phyloP scores from a whole-genome alignment of 2,329 filamentous ascomycete species.

The Hymenoscyphus fraxineus region DNA sequence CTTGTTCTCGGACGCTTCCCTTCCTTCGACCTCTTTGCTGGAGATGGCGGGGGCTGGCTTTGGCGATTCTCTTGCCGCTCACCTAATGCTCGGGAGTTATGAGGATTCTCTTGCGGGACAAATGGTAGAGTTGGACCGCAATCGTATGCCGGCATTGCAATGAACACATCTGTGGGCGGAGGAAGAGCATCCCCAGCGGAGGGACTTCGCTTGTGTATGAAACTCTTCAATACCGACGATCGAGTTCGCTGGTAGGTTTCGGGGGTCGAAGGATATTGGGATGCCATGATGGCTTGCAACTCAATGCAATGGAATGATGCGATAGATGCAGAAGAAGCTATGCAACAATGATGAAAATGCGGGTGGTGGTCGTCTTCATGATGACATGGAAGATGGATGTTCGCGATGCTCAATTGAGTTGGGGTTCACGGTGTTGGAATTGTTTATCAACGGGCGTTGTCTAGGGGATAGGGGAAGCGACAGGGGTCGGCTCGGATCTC shows the following conservation, averaged over 20 bases:
- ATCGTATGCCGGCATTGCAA: constrained; percentile 24
- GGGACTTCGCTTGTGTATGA: constrained; percentile 34
- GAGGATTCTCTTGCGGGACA: constrained; percentile 37
- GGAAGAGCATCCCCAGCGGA: constrained; percentile 30
- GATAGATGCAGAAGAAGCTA: constrained; percentile 10
- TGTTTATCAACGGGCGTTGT: too few relatives aligned
- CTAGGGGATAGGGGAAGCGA: too few relatives aligned
- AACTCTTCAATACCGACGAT: constrained; percentile 34
- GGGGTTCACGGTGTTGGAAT: not conserved
- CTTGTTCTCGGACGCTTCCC: constrained; percentile 30
- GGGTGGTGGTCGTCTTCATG: constrained; percentile 14
- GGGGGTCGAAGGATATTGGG: constrained; percentile 22
- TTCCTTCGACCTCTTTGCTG: constrained; percentile 40
- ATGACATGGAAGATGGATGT: constrained; percentile 17
- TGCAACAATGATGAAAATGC: constrained; percentile 19
- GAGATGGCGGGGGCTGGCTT: constrained; percentile 37
- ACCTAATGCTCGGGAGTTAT: constrained; percentile 45
- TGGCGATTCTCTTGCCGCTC: constrained; percentile 55
- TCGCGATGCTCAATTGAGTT: constrained; percentile 5
- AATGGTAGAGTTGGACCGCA: constrained; percentile 30
- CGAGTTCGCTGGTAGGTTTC: constrained; percentile 30
- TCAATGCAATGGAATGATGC: constrained; percentile 11
- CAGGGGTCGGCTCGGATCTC: too few relatives aligned
- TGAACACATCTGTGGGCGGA: constrained; percentile 21
- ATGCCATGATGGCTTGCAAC: constrained; percentile 31